A percentile compares a stretch with the other conserved stretches of the same genome.
phyloP scores from a whole-genome alignment of 495 filamentous ascomycete species.

The Talaromyces ruber region DNA sequence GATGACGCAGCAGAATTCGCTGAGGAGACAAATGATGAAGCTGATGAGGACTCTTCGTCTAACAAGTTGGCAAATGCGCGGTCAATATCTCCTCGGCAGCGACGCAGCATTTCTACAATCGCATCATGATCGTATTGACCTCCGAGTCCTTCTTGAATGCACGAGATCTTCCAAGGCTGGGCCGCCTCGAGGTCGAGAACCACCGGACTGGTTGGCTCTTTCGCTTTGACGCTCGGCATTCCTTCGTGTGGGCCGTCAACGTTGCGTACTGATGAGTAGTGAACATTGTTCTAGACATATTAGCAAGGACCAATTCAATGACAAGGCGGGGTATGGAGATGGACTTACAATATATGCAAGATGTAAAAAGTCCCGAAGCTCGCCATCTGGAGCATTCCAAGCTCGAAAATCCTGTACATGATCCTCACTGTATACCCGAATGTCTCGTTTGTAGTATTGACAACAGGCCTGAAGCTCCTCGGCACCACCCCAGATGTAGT shows the following conservation, averaged over 20 bases:
- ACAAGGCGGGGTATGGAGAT: no score
- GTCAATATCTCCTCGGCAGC: slow-evolving; percentile 53
- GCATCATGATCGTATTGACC: slow-evolving; percentile 43
- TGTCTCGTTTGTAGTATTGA: slow-evolving; percentile 49
- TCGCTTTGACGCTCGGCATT: slow-evolving; percentile 29
- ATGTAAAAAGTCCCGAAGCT: slow-evolving; percentile 39
- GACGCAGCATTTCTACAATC: slow-evolving; percentile 50
- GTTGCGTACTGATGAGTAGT: slow-evolving; percentile 67
- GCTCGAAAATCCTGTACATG: slow-evolving; percentile 36
- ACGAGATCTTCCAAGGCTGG: slow-evolving; percentile 54
- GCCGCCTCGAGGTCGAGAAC: slow-evolving; percentile 24
- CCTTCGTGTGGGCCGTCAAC: slow-evolving; percentile 52
- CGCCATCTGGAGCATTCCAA: slow-evolving; percentile 34
- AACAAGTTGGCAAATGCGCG: slow-evolving; percentile 50
- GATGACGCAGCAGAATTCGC: slow-evolving; percentile 7
- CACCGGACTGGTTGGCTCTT: slow-evolving; percentile 13
- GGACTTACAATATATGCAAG: slow-evolving; percentile 66
- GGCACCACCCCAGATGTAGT: slow-evolving; percentile 62
- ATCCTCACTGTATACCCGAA: slow-evolving; percentile 53
- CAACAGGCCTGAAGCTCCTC: slow-evolving; percentile 65
- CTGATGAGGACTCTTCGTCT: slow-evolving; percentile 35
- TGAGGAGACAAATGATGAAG: slow-evolving; percentile 16
- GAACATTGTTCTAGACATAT: slow-evolving; percentile 50
- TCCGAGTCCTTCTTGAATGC: slow-evolving; percentile 48
- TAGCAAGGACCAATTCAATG: neutral